phyloP scores from a whole-genome alignment of 2,329 filamentous ascomycete genomes.

The Penicillium sp. region DNA sequence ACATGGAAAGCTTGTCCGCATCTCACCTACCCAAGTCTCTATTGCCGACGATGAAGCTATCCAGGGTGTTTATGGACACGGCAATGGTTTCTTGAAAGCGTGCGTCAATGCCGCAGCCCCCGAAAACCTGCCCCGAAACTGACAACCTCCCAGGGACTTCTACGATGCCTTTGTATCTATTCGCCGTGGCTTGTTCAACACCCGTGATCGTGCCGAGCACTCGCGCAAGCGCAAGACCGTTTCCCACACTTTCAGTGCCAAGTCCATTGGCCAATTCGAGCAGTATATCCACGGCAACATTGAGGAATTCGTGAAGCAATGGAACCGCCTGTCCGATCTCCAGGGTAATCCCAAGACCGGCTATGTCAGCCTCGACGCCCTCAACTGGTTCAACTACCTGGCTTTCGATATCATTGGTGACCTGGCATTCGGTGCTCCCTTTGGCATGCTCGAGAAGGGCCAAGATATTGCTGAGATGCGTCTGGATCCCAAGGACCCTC shows the following conservation, averaged over 20 bases:
- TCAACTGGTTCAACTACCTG: slow-evolving; percentile 76
- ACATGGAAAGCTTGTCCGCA: slow-evolving; percentile 73
- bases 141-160: slow-evolving; percentile 60
- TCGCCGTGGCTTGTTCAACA: slow-evolving; percentile 83
- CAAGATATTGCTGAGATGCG: slow-evolving; percentile 74
- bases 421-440: slow-evolving; percentile 69
- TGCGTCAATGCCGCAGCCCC: slow-evolving; percentile 36
- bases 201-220: slow-evolving; percentile 75
- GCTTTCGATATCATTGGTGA: slow-evolving; percentile 61
- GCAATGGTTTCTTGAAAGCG: slow-evolving; percentile 72
- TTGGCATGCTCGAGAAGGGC: slow-evolving; percentile 77
- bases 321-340: slow-evolving; percentile 61
- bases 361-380: slow-evolving; percentile 65
- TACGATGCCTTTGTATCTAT: slow-evolving; percentile 93
- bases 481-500: slow-evolving; percentile 56
- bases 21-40: slow-evolving; percentile 81
- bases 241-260: slow-evolving; percentile 80
- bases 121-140: background rate
- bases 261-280: slow-evolving; percentile 79
- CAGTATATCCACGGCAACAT: slow-evolving; percentile 83
- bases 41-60: slow-evolving; percentile 80
- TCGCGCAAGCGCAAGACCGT: slow-evolving; percentile 86
- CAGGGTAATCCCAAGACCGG: slow-evolving; percentile 48
- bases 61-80: slow-evolving; percentile 71
- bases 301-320: slow-evolving; percentile 67